These are phyloP conservation scores for Radiomyces spectabilis DNA, from an alignment of 192 early-diverging fungal species.

Conservation along the genomic window DNA sequence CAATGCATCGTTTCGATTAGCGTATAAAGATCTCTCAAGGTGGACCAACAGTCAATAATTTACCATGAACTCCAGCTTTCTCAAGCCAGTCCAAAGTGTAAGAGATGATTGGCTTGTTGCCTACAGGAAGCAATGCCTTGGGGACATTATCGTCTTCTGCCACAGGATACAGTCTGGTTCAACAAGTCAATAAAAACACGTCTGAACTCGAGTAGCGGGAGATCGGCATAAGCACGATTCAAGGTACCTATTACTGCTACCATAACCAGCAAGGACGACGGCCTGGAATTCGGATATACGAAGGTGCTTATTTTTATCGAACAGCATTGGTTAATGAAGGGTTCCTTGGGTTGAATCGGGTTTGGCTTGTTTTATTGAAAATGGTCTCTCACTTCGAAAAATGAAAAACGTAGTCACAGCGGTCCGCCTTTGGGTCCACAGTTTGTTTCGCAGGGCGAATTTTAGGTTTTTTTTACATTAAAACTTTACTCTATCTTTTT, in stretches of 20 bases:
- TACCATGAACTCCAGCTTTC: slow-evolving; percentile 57
- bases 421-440: too few relatives aligned
- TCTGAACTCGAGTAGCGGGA: too few relatives aligned
- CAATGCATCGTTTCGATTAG: too few relatives aligned
- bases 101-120: slow-evolving; percentile 91
- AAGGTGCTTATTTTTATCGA: slow-evolving; percentile 29
- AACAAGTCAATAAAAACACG: too few relatives aligned
- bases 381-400: too few relatives aligned
- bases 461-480: too few relatives aligned
- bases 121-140: slow-evolving; percentile 91
- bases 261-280: slow-evolving; percentile 57
- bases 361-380: too few relatives aligned
- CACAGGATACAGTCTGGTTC: slow-evolving; percentile 70
- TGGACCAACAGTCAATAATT: neutral
- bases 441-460: too few relatives aligned
- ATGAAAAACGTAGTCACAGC: too few relatives aligned
- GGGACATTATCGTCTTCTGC: slow-evolving; percentile 77
- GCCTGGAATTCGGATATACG: slow-evolving; percentile 58
- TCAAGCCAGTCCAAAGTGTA: slow-evolving; percentile 95
- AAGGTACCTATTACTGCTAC: slow-evolving; percentile 46
- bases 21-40: neutral
- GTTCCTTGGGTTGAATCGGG: too few relatives aligned
- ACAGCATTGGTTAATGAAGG: slow-evolving; percentile 4
- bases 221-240: too few relatives aligned
- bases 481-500: too few relatives aligned